A percentile compares a stretch with the other conserved stretches of the same genome.
These are phyloP conservation scores for Albizia julibrissin DNA, from an alignment of 306 rosid genomes.

Conservation along the genomic window DNA sequence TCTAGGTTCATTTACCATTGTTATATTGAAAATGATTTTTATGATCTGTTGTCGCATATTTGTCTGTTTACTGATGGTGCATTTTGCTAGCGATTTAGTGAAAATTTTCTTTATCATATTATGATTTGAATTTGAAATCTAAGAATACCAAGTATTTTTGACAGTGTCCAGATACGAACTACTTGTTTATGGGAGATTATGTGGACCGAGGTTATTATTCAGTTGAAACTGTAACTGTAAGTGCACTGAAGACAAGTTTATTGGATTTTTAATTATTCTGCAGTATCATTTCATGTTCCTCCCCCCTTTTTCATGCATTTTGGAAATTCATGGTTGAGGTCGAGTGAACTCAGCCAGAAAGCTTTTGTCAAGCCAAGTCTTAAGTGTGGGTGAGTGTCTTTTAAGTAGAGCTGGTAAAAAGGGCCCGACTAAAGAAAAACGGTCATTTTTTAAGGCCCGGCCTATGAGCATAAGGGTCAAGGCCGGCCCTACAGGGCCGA, in stretches of 20 bases:
- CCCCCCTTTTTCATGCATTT: not conserved
- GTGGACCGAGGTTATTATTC: constrained; percentile 99
- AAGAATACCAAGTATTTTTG: constrained; percentile 29
- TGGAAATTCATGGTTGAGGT: constrained; percentile 23
- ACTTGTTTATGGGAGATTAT: constrained; percentile 99
- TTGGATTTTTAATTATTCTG: constrained; percentile 4
- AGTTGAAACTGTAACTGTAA: constrained; percentile 97
- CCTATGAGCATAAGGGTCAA: no score
- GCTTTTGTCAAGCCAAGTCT: constrained; percentile 3
- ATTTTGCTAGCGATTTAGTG: constrained; percentile 15
- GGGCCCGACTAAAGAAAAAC: no score
- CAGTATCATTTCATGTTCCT: not conserved
- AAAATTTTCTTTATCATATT: not conserved
- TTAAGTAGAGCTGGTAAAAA: no score
- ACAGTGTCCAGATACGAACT: constrained; percentile 99
- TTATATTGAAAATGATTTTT: constrained; percentile 14
- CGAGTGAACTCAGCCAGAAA: constrained; percentile 2
- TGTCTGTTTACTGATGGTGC: constrained; percentile 18
- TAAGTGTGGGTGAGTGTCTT: constrained; percentile 21
- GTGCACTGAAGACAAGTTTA: constrained; percentile 31
- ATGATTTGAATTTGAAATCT: constrained; percentile 29
- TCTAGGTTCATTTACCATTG: not conserved
- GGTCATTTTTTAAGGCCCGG: no score
- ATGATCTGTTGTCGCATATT: constrained; percentile 13
- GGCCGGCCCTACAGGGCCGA: no score